Base-by-base conservation (phyloP, 2,329 filamentous ascomycete species). In the Penicillium vulpinum region DNA sequence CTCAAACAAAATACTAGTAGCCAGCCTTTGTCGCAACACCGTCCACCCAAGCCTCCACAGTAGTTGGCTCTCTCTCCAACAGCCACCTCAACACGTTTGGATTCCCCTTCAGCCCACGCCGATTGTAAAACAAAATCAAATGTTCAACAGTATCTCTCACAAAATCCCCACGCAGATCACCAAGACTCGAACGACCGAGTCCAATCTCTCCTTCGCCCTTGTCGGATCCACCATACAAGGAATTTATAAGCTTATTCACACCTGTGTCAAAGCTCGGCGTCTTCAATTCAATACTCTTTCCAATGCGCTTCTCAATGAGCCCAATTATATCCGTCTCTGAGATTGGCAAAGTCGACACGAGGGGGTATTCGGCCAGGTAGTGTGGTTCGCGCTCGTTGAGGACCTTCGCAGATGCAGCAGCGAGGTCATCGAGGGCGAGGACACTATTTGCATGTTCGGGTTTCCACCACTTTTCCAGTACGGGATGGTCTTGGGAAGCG, bases 11-110 rank as follows among this genome's bases (percentile, higher is more conserved):
- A 39, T 26, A 29, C 35, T 29, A 49, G 8, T 31, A 38, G 4
- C 46, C 46, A 36, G 46, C 46, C 35, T 49, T 49, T 24, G 35
- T 29, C 24, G 46, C 46, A 76, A 60, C 67, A 77, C 68, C 15
- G 9, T 41, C 39, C 5, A 0, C 67, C 76, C 2, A 81, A 55
- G 0, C 76, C 69, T 45, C 50, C 4, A 58, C 51, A 3, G 52
- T 62, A 4, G 52, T 64, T 6, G 61, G 62, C 44, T 64, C 54
- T 28, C 65, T 60, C 2, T 61, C 67, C 3, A 70, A 39, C 13
- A 68, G 35, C 66, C 67, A 67, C 53, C 57, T 51, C 54, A 70
- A 33, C 7, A 68, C 61, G 47, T 63, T 65, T 16, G 66, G 60
- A 50, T 56, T 70, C 4, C 62, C 66, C 29, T 51, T 60, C 15